Evolutionary conservation across 257 asterid genomes (phyloP), one percentile per base, ranked within the genome.

Genomic region (Lavandula angustifolia): DNA sequence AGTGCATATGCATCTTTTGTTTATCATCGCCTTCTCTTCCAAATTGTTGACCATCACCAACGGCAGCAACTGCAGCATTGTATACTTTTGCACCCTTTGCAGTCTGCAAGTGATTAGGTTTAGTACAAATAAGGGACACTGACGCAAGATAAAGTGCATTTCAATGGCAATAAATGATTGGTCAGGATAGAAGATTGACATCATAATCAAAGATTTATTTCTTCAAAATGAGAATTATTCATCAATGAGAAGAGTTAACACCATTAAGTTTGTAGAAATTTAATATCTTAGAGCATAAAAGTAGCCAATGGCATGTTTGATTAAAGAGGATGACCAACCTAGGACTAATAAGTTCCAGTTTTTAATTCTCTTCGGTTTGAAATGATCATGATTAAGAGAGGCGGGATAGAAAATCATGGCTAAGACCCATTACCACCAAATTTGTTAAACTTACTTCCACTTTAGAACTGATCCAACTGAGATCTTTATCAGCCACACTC

Each of bases 1-100:
- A 88, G 73, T 91, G 98, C 0, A 95, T 88, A 52, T 91, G 98
- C 91, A 91, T 48, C 80, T 91, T 91, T 50, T 79, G 77, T 76
- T 91, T 91, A 34, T 91, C 98, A 48, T 88, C 96, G 69, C 94
- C 96, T 71, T 84, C 96, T 78, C 82, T 84, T 63, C 98, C 94
- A 51, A 62, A 60, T 33, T 73, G 84, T 68, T 71, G 87, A 55
- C 79, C 75, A 64, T 88, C 96, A 7, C 48, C 92, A 4, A 79
- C 78, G 13, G 85, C 96, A 76, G 91, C 84, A n/a, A 84, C 84
- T 7, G 95, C 97, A 67, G 95, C 87, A 77, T 80, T 87, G 75
- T 84, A 81, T 51, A 86, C 65, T 72, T 91, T 91, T 53, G 95
- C 95, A 73, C 94, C 95, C 81, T 91, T 91, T 34, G 95, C 83